Conservation (phyloP, 2,329 filamentous ascomycete species). For the Beauveria medogensis region DNA sequence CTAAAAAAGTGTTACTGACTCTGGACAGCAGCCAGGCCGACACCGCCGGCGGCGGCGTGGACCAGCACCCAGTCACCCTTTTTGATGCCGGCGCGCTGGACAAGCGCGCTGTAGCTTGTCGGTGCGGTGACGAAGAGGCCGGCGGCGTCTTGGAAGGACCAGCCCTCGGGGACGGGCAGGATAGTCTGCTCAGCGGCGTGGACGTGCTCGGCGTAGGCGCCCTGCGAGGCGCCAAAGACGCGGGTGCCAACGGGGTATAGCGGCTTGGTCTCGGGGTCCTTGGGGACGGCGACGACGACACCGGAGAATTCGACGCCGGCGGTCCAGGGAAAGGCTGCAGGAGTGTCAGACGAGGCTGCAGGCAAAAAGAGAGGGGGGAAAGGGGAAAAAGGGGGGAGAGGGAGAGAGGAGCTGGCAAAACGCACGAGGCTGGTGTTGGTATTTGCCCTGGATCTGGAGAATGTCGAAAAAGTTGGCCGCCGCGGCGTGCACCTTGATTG, state of each 20-base stretch:
- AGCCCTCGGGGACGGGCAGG: constrained; percentile 67
- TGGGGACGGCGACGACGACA: constrained; percentile 60
- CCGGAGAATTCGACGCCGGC: constrained; percentile 84
- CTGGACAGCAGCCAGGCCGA: constrained; percentile 85
- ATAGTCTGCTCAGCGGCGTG: constrained; percentile 58
- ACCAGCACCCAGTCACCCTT: constrained; percentile 80
- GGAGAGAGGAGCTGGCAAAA: neutral
- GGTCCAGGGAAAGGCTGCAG: constrained; percentile 69
- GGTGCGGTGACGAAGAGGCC: constrained; percentile 89
- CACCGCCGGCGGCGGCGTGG: constrained; percentile 86
- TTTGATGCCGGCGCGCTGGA: constrained; percentile 68
- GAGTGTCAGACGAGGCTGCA: neutral
- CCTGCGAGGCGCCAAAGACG: constrained; percentile 82
- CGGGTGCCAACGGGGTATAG: constrained; percentile 65
- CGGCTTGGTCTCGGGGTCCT: constrained; percentile 29
- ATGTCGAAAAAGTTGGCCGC: constrained; percentile 98
- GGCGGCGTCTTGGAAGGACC: constrained; percentile 77
- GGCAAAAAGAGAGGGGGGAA: neutral
- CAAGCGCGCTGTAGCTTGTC: constrained; percentile 78
- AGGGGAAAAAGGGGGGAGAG: neutral
- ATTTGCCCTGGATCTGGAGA: constrained; percentile 90
- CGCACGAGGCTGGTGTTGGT: constrained; percentile 76
- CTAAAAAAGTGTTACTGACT: constrained; percentile 26
- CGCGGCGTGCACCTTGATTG: constrained; percentile 77
- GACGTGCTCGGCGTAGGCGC: constrained; percentile 75